Evolutionary conservation across 805 yeast species (phyloP), one percentile per base, ranked within the genome.

Genomic region (Ogataea methanolica): DNA sequence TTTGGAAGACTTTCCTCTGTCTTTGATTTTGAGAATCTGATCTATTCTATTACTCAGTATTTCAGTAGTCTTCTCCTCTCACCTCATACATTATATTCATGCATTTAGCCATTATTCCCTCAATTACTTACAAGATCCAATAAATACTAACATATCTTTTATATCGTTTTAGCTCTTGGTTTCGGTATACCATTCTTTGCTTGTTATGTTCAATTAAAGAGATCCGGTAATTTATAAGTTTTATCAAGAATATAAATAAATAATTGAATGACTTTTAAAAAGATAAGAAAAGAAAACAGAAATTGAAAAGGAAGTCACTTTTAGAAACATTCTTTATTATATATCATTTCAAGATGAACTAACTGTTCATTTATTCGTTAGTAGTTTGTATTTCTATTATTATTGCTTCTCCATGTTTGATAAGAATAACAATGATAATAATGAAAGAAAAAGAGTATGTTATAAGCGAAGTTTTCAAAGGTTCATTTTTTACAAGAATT

Each of bases 201-300:
- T 47, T 74, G 79, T 55, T 83, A 71, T 72, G 88, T 83, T 75
- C 94, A 88, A 78, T 73, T 88, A 75, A 86, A 84, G 81, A 91
- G 91, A 80, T 74, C 92, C 53, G 97, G 97, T 66, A 66, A 73
- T 50, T 57, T 70, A 50, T 73, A 68, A 62, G 36, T 42, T 41
- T 4, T 4, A 36, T 11, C 23, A 8, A 16, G 1, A 17, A 36
- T 14, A 5, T 33, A 15, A 14, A n/a, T 33, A n/a, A 15, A 2
- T 33, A 15, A 33, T 15, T 15, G 14, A 15, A 14, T 12, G 4
- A 14, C 17, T 12, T 33, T 33, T 33, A 7, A 3, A 36, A 29
- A 36, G 26, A 12, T 29, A 19, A 19, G 21, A 26, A 26, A 26
- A 26, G 31, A 9, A 6, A 26, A 26, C 31, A 26, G 2, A 19